phyloP scores from a whole-genome alignment of 2,329 filamentous ascomycete genomes.

The Penicillium brasilianum region DNA sequence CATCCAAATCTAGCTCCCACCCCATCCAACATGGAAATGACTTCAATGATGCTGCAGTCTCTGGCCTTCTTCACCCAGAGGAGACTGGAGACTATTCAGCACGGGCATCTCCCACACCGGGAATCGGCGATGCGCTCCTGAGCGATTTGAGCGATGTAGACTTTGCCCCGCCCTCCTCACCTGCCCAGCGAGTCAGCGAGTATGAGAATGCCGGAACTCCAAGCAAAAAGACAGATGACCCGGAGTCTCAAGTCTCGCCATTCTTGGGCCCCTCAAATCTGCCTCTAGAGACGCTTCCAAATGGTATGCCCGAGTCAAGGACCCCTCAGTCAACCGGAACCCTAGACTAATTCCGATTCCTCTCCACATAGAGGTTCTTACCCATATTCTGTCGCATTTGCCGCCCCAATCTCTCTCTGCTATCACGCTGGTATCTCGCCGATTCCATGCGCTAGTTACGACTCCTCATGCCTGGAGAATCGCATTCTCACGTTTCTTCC shows the following conservation, averaged over 20 bases:
- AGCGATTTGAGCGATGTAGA: constrained; percentile 37
- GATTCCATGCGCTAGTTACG: constrained; percentile 84
- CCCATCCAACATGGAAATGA: constrained; percentile 66
- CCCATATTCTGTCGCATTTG: constrained; percentile 87
- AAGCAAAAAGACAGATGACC: constrained; percentile 47
- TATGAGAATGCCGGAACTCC: constrained; percentile 57
- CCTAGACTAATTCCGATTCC: constrained; percentile 15
- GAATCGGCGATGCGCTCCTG: constrained; percentile 31
- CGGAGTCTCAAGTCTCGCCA: constrained; percentile 58
- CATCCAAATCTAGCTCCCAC: constrained; percentile 42
- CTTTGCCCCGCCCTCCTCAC: constrained; percentile 45
- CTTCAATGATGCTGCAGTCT: constrained; percentile 50
- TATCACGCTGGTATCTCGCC: constrained; percentile 83
- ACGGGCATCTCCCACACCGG: constrained; percentile 29
- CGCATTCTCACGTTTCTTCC: constrained; percentile 89
- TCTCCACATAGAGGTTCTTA: constrained; percentile 75
- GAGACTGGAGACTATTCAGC: constrained; percentile 42
- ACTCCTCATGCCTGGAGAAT: constrained; percentile 93
- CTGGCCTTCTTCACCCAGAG: constrained; percentile 50
- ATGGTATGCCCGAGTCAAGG: constrained; percentile 64
- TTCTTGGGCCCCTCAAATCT: constrained; percentile 51
- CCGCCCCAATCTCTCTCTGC: constrained; percentile 81
- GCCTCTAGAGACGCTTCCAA: constrained; percentile 70
- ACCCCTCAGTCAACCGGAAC: constrained; percentile 8
- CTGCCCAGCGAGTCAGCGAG: constrained; percentile 58